Percentiles rank a stretch among this genome's conserved stretches.
Conservation (phyloP, 371 early-diverging fungal species). For the Mortierella sp. region DNA sequence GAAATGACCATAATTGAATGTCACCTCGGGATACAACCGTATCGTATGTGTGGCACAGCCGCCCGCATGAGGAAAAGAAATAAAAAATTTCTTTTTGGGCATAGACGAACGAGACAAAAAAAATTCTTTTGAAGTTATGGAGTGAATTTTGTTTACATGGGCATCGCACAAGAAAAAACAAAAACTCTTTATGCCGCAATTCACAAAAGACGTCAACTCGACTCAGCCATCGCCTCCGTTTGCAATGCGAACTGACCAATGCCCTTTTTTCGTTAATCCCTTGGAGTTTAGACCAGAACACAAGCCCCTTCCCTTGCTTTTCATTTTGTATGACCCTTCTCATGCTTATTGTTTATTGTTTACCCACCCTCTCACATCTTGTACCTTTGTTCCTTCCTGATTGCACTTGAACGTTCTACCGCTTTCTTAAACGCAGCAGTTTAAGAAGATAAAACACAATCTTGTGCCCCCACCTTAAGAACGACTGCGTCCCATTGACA, state of each 20-base stretch:
- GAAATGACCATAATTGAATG: no score
- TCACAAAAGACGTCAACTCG: neutral
- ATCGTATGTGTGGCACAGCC: constrained; percentile 11
- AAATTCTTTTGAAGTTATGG: constrained; percentile 5
- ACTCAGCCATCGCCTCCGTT: neutral
- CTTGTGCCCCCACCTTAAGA: neutral
- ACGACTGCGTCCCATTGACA: constrained; percentile 4
- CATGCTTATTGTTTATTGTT: neutral
- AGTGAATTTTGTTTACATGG: neutral
- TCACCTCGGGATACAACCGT: no score
- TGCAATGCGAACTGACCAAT: neutral
- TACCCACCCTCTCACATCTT: neutral
- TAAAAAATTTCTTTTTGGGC: neutral
- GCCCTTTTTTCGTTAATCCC: neutral
- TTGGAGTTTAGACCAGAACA: neutral
- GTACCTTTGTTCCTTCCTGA: neutral
- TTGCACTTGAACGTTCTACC: neutral
- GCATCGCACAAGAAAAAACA: neutral
- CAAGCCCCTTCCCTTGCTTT: neutral
- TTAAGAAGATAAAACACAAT: neutral
- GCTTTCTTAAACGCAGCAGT: neutral
- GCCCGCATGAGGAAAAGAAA: neutral
- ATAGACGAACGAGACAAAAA: no score
- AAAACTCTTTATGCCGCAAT: no score
- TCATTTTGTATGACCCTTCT: neutral